A percentile compares a stretch with the other conserved stretches of the same genome.
phyloP scores from a whole-genome alignment of 768 basidiomycete genomes.

The Hydnum rufescens region DNA sequence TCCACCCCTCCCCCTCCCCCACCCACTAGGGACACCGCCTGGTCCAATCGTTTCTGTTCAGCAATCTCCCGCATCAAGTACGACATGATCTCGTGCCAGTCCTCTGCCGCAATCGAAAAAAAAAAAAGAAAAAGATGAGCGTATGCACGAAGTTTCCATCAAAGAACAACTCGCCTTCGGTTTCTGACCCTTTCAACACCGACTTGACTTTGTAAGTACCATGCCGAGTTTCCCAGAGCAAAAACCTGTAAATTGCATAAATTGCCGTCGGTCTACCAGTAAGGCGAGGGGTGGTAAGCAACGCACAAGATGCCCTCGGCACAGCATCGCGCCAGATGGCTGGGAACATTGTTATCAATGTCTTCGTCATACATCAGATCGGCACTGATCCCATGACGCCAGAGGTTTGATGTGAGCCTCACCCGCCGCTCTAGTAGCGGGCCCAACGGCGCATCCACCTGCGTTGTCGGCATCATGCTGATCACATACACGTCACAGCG shows the following conservation, averaged over 20 bases:
- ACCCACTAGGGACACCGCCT: not conserved
- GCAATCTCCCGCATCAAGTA: constrained; percentile 62
- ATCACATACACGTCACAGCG: constrained; percentile 66
- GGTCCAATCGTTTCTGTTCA: constrained; percentile 58
- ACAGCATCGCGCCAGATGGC: constrained; percentile 46
- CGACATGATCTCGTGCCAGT: constrained; percentile 47
- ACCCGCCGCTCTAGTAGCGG: constrained; percentile 36
- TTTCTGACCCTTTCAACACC: constrained; percentile 56
- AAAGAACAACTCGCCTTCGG: constrained; percentile 33
- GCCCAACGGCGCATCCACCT: not conserved
- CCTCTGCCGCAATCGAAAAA: constrained; percentile 20
- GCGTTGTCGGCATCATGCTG: not conserved
- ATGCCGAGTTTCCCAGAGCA: constrained; percentile 39
- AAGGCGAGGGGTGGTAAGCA: not conserved
- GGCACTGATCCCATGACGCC: constrained; percentile 66
- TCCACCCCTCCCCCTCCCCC: not conserved
- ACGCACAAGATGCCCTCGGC: constrained; percentile 69
- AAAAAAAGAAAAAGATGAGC: not conserved
- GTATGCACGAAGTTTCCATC: not conserved
- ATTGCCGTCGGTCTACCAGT: not conserved
- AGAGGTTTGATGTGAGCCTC: constrained; percentile 54
- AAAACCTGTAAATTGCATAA: constrained; percentile 22
- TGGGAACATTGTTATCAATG: constrained; percentile 38
- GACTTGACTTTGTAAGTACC: constrained; percentile 67
- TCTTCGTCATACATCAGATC: constrained; percentile 76